Conservation (phyloP, 331 rosid species). For the Malus hybrid region DNA sequence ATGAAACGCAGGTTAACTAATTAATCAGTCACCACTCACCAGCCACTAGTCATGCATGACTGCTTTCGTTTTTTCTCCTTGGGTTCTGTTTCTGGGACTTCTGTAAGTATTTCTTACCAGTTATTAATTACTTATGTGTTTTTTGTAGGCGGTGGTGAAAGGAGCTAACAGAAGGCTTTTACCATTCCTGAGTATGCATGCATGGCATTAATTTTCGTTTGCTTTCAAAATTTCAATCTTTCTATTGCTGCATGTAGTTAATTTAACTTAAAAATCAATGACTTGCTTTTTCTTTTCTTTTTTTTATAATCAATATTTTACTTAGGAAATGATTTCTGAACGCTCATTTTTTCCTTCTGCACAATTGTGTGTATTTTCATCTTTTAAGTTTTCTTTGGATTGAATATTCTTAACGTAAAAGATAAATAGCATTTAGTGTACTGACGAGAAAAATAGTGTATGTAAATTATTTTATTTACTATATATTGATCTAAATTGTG, state of each 20-base stretch:
- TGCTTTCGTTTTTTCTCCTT: no score
- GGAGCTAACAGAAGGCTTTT: conserved; percentile 53
- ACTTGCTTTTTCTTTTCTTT: neutral
- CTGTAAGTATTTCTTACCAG: neutral
- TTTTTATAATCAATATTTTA: neutral
- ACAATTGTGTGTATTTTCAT: no score
- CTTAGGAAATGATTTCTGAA: neutral
- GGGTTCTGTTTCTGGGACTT: neutral
- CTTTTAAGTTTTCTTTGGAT: no score
- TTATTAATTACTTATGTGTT: neutral
- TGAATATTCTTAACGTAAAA: no score
- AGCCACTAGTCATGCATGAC: neutral
- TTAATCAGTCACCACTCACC: neutral
- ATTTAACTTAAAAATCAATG: neutral
- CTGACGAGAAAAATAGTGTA: no score
- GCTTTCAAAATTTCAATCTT: neutral
- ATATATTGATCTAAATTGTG: neutral
- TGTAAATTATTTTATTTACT: no score
- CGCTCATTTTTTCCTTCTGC: no score
- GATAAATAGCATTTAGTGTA: no score
- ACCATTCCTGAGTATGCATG: conserved; percentile 32
- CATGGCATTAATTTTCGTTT: neutral
- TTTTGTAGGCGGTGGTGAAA: conserved; percentile 30
- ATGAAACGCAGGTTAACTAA: conserved; percentile 1
- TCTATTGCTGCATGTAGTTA: neutral